Evolutionary conservation across 139 green algal species (phyloP).

Genomic region (Choricystis sp.): DNA sequence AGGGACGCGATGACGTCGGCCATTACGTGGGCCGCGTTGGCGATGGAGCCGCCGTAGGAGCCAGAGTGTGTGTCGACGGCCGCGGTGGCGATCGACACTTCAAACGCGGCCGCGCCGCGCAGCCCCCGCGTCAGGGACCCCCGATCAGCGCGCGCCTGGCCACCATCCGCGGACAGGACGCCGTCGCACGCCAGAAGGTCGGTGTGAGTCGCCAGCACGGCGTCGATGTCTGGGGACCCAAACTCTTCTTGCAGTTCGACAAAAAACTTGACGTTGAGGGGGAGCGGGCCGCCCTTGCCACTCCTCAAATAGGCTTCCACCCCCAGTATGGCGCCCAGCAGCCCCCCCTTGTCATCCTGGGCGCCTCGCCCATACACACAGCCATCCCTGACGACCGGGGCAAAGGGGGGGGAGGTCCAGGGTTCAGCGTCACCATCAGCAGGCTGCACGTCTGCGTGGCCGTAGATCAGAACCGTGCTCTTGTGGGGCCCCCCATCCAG

Average conservation of each 20-base stretch:
- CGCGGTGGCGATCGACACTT: conserved; percentile 34
- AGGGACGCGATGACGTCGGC: conserved; percentile 33
- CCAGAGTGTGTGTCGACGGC: conserved; percentile 43
- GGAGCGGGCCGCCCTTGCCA: conserved; percentile 8
- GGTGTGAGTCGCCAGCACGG: conserved; percentile 28
- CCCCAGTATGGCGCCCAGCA: conserved; percentile 21
- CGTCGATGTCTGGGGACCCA: conserved; percentile 16
- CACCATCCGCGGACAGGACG: conserved; percentile 42
- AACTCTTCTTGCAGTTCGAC: conserved; percentile 48
- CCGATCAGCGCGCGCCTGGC: conserved; percentile 13
- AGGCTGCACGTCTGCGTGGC: conserved; percentile 54
- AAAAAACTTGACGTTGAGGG: conserved; percentile 48
- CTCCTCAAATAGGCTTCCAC: conserved; percentile 24
- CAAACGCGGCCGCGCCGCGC: conserved; percentile 22
- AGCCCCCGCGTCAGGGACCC: conserved; percentile 16
- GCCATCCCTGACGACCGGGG: conserved; percentile 15
- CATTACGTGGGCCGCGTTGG: conserved; percentile 42
- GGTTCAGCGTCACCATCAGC: conserved; percentile 18
- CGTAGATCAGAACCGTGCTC: conserved; percentile 56
- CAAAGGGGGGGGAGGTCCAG: conserved; percentile 35
- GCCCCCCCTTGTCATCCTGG: conserved; percentile 40
- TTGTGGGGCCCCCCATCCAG: conserved; percentile 8
- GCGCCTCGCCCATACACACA: conserved; percentile 35
- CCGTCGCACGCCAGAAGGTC: conserved; percentile 23
- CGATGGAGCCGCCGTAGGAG: conserved; percentile 33